phyloP scores from a whole-genome alignment of 345 rosid genomes.

The rapeseed (Brassica napus) region DNA sequence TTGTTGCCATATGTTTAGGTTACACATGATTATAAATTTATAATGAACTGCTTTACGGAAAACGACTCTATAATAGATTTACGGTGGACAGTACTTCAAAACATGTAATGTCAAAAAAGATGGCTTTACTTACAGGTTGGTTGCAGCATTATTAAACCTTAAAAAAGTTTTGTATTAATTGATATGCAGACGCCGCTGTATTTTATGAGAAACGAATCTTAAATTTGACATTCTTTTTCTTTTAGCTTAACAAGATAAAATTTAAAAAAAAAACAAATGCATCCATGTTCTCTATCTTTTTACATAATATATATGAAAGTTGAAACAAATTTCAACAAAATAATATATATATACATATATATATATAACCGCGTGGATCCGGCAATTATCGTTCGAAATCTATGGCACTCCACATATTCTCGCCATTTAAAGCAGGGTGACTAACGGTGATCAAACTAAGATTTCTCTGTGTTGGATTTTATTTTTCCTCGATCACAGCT shows the following conservation, averaged over 20 bases:
- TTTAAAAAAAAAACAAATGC: neutral
- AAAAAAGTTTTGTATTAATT: neutral
- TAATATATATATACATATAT: too few relatives aligned
- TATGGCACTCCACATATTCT: too few relatives aligned
- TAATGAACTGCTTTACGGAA: neutral
- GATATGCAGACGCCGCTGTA: neutral
- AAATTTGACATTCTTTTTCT: neutral
- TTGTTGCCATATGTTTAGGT: neutral
- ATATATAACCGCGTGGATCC: too few relatives aligned
- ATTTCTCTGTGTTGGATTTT: too few relatives aligned
- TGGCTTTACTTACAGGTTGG: neutral
- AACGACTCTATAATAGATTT: neutral
- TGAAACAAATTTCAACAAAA: neutral
- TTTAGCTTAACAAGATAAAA: neutral
- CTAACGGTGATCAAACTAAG: too few relatives aligned
- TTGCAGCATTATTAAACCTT: neutral
- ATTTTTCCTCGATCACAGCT: too few relatives aligned
- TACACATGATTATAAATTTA: neutral
- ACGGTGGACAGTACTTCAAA: neutral
- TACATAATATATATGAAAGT: too few relatives aligned
- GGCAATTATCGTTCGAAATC: too few relatives aligned
- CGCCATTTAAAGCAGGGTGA: too few relatives aligned
- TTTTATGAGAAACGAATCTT: neutral
- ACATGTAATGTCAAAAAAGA: neutral
- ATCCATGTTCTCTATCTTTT: neutral